phyloP scores from a whole-genome alignment of 1,284 basidiomycete genomes.

The Leccinum fallax region DNA sequence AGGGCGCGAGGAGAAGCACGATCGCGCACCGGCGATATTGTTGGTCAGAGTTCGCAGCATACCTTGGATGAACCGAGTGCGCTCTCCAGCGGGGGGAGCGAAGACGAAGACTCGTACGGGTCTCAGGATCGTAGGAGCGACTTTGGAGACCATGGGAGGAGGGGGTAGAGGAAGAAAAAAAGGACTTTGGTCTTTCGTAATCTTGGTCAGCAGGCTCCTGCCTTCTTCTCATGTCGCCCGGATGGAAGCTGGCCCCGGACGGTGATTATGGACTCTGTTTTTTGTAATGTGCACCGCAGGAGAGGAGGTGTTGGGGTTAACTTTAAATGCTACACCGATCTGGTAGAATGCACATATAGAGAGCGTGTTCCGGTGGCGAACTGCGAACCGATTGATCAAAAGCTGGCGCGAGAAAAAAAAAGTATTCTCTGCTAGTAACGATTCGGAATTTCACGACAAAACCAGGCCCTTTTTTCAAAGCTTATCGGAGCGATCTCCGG shows the following conservation, averaged over 20 bases:
- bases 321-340: conserved; percentile 16
- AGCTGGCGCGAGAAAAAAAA: neutral
- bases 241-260: conserved; percentile 11
- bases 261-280: conserved; percentile 24
- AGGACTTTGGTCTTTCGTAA: conserved; percentile 20
- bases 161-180: conserved; percentile 11
- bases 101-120: conserved; percentile 39
- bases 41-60: conserved; percentile 34
- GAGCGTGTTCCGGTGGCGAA: conserved; percentile 1
- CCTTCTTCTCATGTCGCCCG: conserved; percentile 23
- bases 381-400: neutral
- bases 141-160: conserved; percentile 37
- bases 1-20: conserved; percentile 37
- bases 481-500: conserved; percentile 32
- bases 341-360: conserved; percentile 9
- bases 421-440: neutral
- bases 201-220: conserved; percentile 19
- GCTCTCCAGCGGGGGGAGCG: conserved; percentile 38
- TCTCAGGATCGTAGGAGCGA: conserved; percentile 41
- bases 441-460: neutral
- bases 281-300: conserved; percentile 12
- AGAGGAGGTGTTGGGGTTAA: conserved; percentile 12
- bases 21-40: conserved; percentile 28
- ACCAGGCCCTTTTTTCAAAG: conserved; percentile 18
- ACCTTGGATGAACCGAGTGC: conserved; percentile 27